Evolutionary conservation across 2,329 filamentous ascomycete species (phyloP), one percentile per base, ranked within the genome.

Genomic region (Xylaria sp.): DNA sequence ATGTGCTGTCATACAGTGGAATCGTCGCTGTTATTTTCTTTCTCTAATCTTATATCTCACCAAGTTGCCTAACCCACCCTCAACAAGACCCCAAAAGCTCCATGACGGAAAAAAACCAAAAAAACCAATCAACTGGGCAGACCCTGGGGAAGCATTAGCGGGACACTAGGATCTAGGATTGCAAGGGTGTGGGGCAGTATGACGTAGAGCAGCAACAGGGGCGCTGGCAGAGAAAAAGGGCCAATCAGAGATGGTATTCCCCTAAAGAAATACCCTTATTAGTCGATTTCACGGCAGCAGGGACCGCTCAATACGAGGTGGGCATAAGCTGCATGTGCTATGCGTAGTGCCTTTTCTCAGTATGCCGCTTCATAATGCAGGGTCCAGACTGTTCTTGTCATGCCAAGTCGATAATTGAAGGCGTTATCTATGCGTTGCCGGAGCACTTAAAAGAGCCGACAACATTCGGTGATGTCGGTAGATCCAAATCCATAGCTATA

Each of bases 181-280:
- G n/a, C 56, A 61, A 31, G 65, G 67, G 26, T n/a, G 20, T 13
- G 23, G 13, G 31, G 48, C 17, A 26, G 33, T 23, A 33, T 70
- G 65, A 70, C 68, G 68, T 70, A 67, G 67, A n/a, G 48, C 36
- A 51, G 48, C 54, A n/a, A 61, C 63, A 68, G 48, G 67, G 60
- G 40, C 23, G 10, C 1, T 3, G 33, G 15, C 48, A 49, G 49
- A 57, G 20, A 20, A 2, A 2, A 3, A 20, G 3, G 26, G 11
- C 63, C 56, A 66, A 69, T 66, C 59, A 63, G 7, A 36, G 31
- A 11, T 38, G 4, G 20, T 1, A 4, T 7, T 26, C 28, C 0
- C 10, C 13, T 28, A 13, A 4, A 60, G 23, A 48, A 13, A 51
- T 54, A 20, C 7, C 62, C 66, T 31, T 40, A 28, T 28, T 53